These are phyloP conservation scores for Platanthera guangdongensis DNA, from an alignment of 106 monocot species.

Conservation along the genomic window DNA sequence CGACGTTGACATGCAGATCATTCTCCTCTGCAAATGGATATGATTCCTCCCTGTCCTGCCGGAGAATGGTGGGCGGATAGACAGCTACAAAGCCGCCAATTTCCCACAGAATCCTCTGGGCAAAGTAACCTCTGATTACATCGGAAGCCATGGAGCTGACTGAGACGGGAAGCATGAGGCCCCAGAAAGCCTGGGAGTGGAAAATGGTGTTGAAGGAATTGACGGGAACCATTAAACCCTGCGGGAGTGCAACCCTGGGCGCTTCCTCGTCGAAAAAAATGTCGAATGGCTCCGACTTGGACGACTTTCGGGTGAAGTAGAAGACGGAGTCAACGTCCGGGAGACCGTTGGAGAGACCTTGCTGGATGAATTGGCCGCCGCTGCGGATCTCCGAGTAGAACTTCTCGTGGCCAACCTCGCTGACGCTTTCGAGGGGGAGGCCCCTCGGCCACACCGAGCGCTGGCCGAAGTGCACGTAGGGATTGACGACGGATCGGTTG, in stretches of 20 bases:
- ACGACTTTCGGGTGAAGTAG: slow-evolving; percentile 52
- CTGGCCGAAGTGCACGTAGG: slow-evolving; percentile 58
- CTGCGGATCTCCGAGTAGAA: slow-evolving; percentile 48
- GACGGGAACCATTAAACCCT: slow-evolving; percentile 37
- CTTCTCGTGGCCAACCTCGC: slow-evolving; percentile 31
- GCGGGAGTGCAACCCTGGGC: slow-evolving; percentile 13
- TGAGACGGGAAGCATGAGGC: slow-evolving; percentile 37
- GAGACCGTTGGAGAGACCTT: slow-evolving; percentile 51
- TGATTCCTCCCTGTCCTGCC: slow-evolving; percentile 19
- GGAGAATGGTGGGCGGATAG: slow-evolving; percentile 38
- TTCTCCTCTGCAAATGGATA: slow-evolving; percentile 55
- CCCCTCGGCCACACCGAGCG: slow-evolving; percentile 56
- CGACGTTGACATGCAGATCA: slow-evolving; percentile 54
- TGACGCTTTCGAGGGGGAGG: slow-evolving; percentile 37
- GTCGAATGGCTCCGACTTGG: slow-evolving; percentile 21
- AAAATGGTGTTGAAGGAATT: slow-evolving; percentile 52
- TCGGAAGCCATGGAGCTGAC: slow-evolving; percentile 55
- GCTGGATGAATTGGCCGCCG: slow-evolving; percentile 50
- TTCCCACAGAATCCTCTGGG: slow-evolving; percentile 54
- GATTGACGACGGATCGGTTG: slow-evolving; percentile 44
- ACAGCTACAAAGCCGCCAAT: slow-evolving; percentile 45
- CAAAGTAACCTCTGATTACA: slow-evolving; percentile 43
- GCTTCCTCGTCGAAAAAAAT: slow-evolving; percentile 41
- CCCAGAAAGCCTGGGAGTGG: slow-evolving; percentile 49
- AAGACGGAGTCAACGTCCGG: slow-evolving; percentile 52